Conservation (phyloP, 257 asterid species). For the Forsythia viridissima region DNA sequence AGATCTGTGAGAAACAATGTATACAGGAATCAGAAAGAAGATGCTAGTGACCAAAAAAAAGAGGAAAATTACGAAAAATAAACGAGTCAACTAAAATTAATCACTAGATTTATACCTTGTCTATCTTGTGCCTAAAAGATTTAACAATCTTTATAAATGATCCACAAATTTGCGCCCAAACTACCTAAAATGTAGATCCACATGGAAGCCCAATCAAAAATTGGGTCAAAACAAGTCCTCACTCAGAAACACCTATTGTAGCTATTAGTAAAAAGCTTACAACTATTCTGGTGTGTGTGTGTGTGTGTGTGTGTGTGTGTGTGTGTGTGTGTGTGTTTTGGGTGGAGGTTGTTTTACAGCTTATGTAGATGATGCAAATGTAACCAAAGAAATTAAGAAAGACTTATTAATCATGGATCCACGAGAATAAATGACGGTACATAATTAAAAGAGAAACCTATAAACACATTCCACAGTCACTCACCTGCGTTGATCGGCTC, state of each 20-base stretch:
- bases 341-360: neutral
- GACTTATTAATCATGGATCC: neutral
- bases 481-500: constrained; percentile 64
- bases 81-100: neutral
- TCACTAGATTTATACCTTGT: neutral
- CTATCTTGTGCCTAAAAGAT: neutral
- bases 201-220: too few relatives aligned
- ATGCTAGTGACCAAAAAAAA: neutral
- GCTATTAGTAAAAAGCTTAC: neutral
- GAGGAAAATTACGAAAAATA: neutral
- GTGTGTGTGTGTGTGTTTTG: too few relatives aligned
- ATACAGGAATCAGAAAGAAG: constrained; percentile 8
- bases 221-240: too few relatives aligned
- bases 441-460: neutral
- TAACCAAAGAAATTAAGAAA: constrained; percentile 5
- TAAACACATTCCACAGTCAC: constrained; percentile 8
- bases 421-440: neutral
- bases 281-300: neutral
- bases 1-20: constrained; percentile 44
- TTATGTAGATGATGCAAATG: neutral
- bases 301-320: too few relatives aligned
- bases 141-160: neutral
- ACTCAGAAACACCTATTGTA: neutral
- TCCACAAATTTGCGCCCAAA: neutral
- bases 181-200: neutral